Conservation (phyloP, 169 alveolate species). For the Eimeria maxima region DNA sequence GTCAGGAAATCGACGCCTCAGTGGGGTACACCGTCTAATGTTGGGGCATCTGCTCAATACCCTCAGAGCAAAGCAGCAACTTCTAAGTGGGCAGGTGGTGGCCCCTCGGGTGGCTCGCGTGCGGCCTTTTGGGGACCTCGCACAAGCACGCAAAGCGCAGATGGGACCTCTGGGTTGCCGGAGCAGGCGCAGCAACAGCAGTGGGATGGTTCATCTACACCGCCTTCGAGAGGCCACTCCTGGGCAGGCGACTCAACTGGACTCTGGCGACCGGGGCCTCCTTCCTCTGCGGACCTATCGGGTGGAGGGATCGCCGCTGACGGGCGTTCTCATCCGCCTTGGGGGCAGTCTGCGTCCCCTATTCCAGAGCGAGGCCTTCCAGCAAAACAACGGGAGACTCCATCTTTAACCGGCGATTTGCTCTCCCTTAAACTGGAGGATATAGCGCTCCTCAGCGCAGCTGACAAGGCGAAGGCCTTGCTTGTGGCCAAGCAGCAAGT, state of each 20-base stretch:
- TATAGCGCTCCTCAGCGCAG: constrained; percentile 65
- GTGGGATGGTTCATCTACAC: constrained; percentile 45
- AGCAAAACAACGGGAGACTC: constrained; percentile 21
- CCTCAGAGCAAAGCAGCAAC: constrained; percentile 49
- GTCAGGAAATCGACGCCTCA: constrained; percentile 22
- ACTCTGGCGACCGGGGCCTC: constrained; percentile 63
- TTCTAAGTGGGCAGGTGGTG: constrained; percentile 54
- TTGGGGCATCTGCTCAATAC: not conserved
- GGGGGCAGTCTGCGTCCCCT: constrained; percentile 50
- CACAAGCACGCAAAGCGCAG: constrained; percentile 1
- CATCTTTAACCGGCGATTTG: constrained; percentile 33
- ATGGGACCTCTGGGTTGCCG: constrained; percentile 6
- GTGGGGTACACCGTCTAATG: constrained; percentile 39
- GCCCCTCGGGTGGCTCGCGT: constrained; percentile 57
- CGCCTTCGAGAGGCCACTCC: constrained; percentile 52
- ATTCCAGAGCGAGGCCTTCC: constrained; percentile 47
- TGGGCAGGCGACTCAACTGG: constrained; percentile 77
- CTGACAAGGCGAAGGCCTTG: constrained; percentile 68
- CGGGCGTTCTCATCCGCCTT: constrained; percentile 40
- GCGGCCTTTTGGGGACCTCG: not conserved
- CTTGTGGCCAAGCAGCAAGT: constrained; percentile 63
- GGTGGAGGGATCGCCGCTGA: constrained; percentile 12
- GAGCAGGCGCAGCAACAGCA: constrained; percentile 64
- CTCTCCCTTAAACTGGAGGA: constrained; percentile 50
- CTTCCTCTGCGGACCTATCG: constrained; percentile 36